phyloP scores from a whole-genome alignment of 352 stramenopile species.

The Saprolegnia parasitica region DNA sequence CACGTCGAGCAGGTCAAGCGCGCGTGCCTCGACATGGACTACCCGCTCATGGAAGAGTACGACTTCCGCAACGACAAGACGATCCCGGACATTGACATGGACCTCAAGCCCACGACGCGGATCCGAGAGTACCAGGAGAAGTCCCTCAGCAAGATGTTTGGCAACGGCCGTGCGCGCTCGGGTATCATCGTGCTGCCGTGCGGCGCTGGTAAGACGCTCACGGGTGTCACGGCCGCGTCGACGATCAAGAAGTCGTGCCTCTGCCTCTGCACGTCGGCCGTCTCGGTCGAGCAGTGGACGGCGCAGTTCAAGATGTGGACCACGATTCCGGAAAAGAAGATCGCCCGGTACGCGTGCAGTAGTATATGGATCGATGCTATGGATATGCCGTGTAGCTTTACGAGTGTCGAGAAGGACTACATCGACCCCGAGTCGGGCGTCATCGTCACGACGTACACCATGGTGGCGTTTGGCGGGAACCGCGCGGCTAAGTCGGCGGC shows the following conservation, averaged over 20 bases:
- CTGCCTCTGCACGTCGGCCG: slow-evolving; percentile 96
- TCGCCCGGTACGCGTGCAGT: slow-evolving; percentile 39
- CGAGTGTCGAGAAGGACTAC: slow-evolving; percentile 73
- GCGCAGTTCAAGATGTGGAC: slow-evolving; percentile 98
- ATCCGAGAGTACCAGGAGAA: slow-evolving; percentile 99
- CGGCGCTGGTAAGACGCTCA: slow-evolving; percentile 87
- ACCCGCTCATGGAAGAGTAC: slow-evolving; percentile 99
- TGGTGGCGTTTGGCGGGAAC: slow-evolving; percentile 93
- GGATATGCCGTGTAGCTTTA: slow-evolving; percentile 38
- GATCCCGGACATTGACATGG: slow-evolving; percentile 82
- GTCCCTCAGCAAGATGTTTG: slow-evolving; percentile 99
- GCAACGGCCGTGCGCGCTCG: slow-evolving; percentile 97
- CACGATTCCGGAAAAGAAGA: slow-evolving; percentile 85
- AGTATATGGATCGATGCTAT: not conserved
- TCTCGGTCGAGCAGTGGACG: slow-evolving; percentile 98
- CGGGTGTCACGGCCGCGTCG: slow-evolving; percentile 92
- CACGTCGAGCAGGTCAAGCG: slow-evolving; percentile 93
- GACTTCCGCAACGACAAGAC: slow-evolving; percentile 94
- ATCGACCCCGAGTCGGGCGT: slow-evolving; percentile 83
- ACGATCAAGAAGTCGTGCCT: slow-evolving; percentile 98
- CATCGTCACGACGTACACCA: slow-evolving; percentile 98
- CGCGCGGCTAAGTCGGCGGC: slow-evolving; percentile 87
- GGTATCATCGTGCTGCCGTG: slow-evolving; percentile 99
- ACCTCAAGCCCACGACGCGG: slow-evolving; percentile 85
- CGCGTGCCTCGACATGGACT: slow-evolving; percentile 94